Evolutionary conservation across 2,329 filamentous ascomycete species (phyloP).

Genomic region (Albophoma yamanashiensis): DNA sequence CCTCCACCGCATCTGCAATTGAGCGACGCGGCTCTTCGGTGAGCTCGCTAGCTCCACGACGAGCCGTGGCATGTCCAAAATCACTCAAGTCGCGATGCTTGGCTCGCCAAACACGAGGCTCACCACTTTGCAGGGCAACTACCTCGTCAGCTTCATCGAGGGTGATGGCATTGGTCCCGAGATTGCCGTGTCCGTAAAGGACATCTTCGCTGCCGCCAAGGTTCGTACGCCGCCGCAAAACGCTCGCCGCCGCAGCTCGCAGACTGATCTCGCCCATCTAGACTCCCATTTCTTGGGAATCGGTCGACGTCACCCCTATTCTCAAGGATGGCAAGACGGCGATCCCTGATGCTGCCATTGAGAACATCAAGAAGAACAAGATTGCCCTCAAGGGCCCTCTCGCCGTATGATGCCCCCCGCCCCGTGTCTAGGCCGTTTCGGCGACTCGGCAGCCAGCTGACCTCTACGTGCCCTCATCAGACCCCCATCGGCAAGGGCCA

Average conservation of each 20-base stretch:
- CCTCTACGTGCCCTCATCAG: conserved; percentile 24
- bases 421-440: background rate
- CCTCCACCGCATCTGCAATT: background rate
- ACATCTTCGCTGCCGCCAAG: conserved; percentile 93
- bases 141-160: conserved; percentile 93
- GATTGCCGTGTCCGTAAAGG: conserved; percentile 95
- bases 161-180: conserved; percentile 98
- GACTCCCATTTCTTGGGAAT: conserved; percentile 93
- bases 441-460: background rate
- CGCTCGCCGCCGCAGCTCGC: background rate
- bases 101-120: background rate
- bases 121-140: conserved; percentile 61
- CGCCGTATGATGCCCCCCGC: conserved; percentile 50
- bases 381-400: conserved; percentile 97
- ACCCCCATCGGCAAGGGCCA: conserved; percentile 98
- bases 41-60: background rate
- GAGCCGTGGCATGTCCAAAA: conserved; percentile 17
- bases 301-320: conserved; percentile 88
- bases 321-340: conserved; percentile 92
- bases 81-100: conserved; percentile 23
- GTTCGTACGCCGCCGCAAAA: conserved; percentile 37
- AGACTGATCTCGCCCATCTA: conserved; percentile 20
- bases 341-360: conserved; percentile 86
- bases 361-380: conserved; percentile 90
- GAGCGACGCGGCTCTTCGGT: background rate